Evolutionary conservation across 2,329 filamentous ascomycete genomes (phyloP), one percentile per base, ranked within the genome.

Genomic region (Fusarium sp.): DNA sequence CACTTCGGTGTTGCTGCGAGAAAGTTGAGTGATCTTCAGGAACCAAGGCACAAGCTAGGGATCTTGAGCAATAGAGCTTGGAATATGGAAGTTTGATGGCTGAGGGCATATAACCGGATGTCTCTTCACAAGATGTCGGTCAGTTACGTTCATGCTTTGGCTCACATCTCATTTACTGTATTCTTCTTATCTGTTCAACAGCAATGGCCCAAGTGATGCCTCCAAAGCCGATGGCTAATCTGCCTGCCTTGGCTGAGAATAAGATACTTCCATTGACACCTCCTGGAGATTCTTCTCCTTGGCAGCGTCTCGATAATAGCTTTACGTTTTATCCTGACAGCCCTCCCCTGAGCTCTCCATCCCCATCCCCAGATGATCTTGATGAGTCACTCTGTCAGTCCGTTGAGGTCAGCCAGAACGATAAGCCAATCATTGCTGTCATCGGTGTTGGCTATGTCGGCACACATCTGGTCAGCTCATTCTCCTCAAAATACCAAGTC

Each of bases 401-500:
- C 5, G 24, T 47, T 12, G 22, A 60, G 24, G 57, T 74, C 41
- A 38, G 35, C n/a, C n/a, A 42, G 12, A 38, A 63, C 1, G 54
- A 58, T 14, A 71, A 80, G 12, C 81, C 83, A 8, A 30, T 83
- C 6, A 81, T 87, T 8, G 85, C 85, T 41, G 82, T 88, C 24
- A 83, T 88, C 30, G 87, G 87, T 12, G 84, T 87, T n/a, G 87
- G 87, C 36, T 88, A 87, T 72, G 86, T 88, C 12, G 86, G 87
- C 8, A 81, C 82, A 28, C 84, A 87, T 62, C 83, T 88, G 11
- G 83, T 86, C 55, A 75, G 79, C 36, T 80, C 79, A 8, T 88
- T 88, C 72, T 80, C 82, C 2, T 77, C 65, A 8, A 70, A 77
- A n/a, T 87, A 82, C 74, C 66, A 78, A 22, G 81, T 86, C 24